Percentiles rank a stretch among this genome's conserved stretches.
Evolutionary conservation across 768 basidiomycete genomes (phyloP).

Genomic region (Chalciporus pseudorubinellus): DNA sequence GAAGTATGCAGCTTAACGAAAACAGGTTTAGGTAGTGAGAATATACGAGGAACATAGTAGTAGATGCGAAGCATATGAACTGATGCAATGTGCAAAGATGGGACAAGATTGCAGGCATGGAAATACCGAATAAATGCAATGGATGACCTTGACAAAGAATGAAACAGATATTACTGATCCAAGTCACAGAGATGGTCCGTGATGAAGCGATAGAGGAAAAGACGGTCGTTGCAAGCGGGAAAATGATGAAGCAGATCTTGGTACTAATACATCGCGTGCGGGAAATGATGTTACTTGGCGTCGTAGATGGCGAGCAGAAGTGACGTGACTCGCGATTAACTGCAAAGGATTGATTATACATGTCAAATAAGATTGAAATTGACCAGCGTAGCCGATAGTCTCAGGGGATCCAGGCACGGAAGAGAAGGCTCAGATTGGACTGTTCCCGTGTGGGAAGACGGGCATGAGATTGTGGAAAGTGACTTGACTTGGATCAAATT

Average conservation of each 20-base stretch:
- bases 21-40: slow-evolving; percentile 10
- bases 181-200: slow-evolving; percentile 32
- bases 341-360: slow-evolving; percentile 32
- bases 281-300: slow-evolving; percentile 26
- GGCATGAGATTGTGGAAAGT: slow-evolving; percentile 65
- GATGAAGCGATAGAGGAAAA: slow-evolving; percentile 17
- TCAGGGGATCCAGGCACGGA: slow-evolving; percentile 1
- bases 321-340: slow-evolving; percentile 26
- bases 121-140: slow-evolving; percentile 18
- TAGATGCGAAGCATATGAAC: slow-evolving; percentile 20
- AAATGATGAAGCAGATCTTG: slow-evolving; percentile 19
- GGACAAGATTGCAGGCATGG: slow-evolving; percentile 27
- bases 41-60: slow-evolving; percentile 11
- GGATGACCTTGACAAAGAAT: neutral
- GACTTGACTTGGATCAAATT: slow-evolving; percentile 47
- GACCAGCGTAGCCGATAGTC: slow-evolving; percentile 9
- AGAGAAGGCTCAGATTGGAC: slow-evolving; percentile 10
- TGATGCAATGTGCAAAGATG: slow-evolving; percentile 16
- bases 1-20: slow-evolving; percentile 4
- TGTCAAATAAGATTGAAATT: slow-evolving; percentile 27
- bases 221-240: slow-evolving; percentile 17
- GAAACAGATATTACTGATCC: slow-evolving; percentile 25
- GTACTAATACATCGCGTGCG: slow-evolving; percentile 27
- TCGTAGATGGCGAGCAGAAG: slow-evolving; percentile 19
- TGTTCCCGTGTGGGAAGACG: slow-evolving; percentile 38